Evolutionary conservation across 345 rosid species (phyloP).

Genomic region (Dovyalis caffra): DNA sequence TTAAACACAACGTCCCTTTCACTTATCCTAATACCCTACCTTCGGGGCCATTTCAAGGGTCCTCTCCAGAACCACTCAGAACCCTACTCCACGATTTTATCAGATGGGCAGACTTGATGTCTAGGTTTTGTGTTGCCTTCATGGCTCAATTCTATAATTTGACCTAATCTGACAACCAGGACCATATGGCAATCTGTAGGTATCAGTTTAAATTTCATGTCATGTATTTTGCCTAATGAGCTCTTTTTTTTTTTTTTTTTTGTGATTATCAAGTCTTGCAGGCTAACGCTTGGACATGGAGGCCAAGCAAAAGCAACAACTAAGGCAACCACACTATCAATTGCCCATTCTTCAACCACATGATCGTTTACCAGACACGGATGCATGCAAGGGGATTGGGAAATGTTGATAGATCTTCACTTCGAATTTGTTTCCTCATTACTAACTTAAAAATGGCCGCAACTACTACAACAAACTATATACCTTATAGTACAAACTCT

Average conservation of each 20-base stretch:
- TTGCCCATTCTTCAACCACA: neutral
- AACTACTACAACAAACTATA: neutral
- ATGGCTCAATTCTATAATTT: neutral
- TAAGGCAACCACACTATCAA: neutral
- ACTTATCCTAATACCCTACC: neutral
- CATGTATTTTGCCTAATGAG: neutral
- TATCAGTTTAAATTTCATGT: neutral
- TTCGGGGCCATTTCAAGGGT: neutral
- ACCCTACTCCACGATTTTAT: neutral
- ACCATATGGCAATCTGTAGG: neutral
- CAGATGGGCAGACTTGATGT: neutral
- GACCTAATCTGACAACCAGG: neutral
- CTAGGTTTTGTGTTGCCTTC: neutral
- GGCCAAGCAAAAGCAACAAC: neutral
- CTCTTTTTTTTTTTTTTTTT: neutral
- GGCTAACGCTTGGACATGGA: neutral
- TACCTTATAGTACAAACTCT: slow-evolving; percentile 6
- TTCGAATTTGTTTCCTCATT: neutral
- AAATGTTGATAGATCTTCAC: neutral
- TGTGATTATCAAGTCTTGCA: neutral
- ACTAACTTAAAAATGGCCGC: neutral
- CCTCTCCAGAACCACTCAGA: neutral
- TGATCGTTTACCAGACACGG: neutral
- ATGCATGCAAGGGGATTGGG: neutral
- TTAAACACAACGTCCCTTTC: neutral